phyloP scores from a whole-genome alignment of 2,329 filamentous ascomycete genomes.

The Drechslera avenae region DNA sequence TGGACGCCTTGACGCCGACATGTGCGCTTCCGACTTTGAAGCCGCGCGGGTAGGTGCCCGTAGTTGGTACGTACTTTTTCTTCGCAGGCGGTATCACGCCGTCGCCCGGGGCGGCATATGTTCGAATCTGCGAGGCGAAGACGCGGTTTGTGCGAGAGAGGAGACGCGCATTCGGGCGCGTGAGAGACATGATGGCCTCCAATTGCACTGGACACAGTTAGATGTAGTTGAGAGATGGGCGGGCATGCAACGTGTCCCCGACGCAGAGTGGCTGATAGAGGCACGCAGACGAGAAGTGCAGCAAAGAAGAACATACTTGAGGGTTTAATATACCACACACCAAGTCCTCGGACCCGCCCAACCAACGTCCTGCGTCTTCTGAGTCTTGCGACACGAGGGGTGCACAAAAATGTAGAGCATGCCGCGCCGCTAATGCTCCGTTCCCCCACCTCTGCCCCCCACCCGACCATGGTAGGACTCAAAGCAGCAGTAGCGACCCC shows the following conservation, averaged over 20 bases:
- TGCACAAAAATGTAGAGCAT: constrained; percentile 8
- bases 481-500: constrained; percentile 25
- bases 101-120: constrained; percentile 65
- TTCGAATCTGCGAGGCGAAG: constrained; percentile 50
- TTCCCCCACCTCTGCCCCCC: constrained; percentile 4
- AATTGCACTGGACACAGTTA: neutral
- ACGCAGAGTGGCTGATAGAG: too few relatives aligned
- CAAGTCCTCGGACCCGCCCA: constrained; percentile 15
- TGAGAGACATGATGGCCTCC: constrained; percentile 35
- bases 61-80: constrained; percentile 84
- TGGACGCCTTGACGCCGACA: constrained; percentile 91
- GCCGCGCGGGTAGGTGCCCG: constrained; percentile 86
- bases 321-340: constrained; percentile 1
- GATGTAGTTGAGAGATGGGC: neutral
- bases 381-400: constrained; percentile 10
- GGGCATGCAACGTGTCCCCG: neutral
- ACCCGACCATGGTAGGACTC: neutral
- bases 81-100: constrained; percentile 75
- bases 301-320: constrained; percentile 11
- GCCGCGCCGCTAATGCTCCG: constrained; percentile 28
- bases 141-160: constrained; percentile 32
- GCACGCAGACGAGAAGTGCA: neutral
- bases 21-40: constrained; percentile 86
- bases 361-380: constrained; percentile 26
- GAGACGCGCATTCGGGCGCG: constrained; percentile 36